A percentile compares a stretch with the other conserved stretches of the same genome.
These are phyloP conservation scores for Fusarium temperatum DNA, from an alignment of 2,329 filamentous ascomycete genomes.

Conservation along the genomic window DNA sequence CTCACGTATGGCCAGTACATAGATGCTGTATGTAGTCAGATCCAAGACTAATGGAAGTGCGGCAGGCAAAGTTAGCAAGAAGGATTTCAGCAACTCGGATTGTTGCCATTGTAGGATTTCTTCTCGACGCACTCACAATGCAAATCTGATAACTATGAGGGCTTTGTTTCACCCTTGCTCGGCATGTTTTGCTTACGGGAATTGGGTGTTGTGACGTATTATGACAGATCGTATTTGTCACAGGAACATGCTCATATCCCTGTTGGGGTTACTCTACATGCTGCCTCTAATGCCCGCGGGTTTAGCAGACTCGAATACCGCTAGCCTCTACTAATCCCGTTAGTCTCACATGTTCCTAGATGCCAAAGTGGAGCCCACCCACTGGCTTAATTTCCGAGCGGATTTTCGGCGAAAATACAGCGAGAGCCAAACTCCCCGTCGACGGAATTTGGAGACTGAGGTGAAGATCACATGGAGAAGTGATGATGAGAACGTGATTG, in stretches of 20 bases:
- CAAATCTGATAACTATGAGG: neutral
- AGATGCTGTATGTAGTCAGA: neutral
- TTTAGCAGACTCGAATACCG: neutral
- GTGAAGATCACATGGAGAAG: neutral
- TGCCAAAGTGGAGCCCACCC: neutral
- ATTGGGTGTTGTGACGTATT: neutral
- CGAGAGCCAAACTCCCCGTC: neutral
- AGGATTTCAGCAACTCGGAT: neutral
- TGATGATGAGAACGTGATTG: neutral
- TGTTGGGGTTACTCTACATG: neutral
- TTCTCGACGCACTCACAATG: neutral
- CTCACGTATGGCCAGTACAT: neutral
- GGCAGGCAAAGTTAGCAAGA: neutral
- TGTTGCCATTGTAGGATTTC: neutral
- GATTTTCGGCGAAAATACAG: neutral
- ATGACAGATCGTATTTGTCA: neutral
- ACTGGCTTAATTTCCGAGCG: neutral
- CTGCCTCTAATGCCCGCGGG: neutral
- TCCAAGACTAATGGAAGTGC: neutral
- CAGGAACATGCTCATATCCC: neutral
- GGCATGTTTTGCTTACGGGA: neutral
- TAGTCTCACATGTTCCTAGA: neutral
- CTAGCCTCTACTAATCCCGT: neutral
- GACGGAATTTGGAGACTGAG: neutral
- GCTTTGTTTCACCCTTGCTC: neutral